Evolutionary conservation across 345 rosid species (phyloP).

Genomic region (Syzygium aromaticum): DNA sequence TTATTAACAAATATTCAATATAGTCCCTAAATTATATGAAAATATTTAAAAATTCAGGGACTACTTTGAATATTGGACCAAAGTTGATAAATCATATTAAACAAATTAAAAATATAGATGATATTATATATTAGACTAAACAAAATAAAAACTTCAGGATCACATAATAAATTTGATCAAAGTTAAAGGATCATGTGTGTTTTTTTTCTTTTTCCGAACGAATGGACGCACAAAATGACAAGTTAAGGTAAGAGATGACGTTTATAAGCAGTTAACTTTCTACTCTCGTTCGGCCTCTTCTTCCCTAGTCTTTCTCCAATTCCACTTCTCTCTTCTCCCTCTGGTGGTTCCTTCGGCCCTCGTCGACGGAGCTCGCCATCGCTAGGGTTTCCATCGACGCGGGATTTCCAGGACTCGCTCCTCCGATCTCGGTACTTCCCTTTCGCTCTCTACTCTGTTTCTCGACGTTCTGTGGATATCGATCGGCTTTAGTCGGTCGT

Average conservation of each 20-base stretch:
- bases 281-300: neutral
- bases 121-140: no score
- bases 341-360: neutral
- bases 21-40: fast-evolving
- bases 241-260: neutral
- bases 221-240: neutral
- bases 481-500: neutral
- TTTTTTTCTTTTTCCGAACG: neutral
- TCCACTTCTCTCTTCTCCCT: no score
- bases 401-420: neutral
- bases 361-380: neutral
- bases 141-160: no score
- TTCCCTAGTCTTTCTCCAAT: neutral
- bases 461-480: neutral
- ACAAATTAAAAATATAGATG: fast-evolving
- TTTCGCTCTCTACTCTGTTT: neutral
- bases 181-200: no score
- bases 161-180: no score
- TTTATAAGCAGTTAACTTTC: neutral
- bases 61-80: neutral
- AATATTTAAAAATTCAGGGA: neutral
- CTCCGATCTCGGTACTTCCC: neutral
- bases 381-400: neutral
- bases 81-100: fast-evolving
- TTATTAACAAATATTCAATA: fast-evolving